Base-by-base conservation (phyloP, 179 eudicot species). In the Gypsophila paniculata region DNA sequence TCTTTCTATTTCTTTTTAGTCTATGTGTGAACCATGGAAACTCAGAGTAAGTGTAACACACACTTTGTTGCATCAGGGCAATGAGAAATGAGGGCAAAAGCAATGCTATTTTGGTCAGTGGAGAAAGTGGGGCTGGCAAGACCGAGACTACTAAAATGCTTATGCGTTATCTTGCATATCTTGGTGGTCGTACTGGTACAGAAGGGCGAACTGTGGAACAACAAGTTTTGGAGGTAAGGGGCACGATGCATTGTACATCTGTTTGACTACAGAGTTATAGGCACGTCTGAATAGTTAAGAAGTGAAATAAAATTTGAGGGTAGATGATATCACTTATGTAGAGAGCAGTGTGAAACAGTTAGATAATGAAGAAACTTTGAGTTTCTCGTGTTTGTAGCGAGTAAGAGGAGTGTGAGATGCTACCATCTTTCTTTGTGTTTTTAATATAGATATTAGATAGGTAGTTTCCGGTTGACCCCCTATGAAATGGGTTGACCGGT, bases 61-160 rank as follows among this genome's bases (percentile, higher is more conserved):
- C 59, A 53, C 72, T 70, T 42, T 65, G 72, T 70, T 80, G 70
- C 57, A 52, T 62, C 79, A 94, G 99, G 89, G 94, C 86, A 67
- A 94, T 94, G 99, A 71, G 87, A 46, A 88, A 91, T 77, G 97
- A 91, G 72, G 87, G 90, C 15, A 91, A 86, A 83, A 91, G 93
- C 84, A 94, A 91, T 80, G 82, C 97, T 54, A 94, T 94, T 57
- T 74, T 94, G 72, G 99, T 94, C 48, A 94, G 99, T 77, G 99
- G 99, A 55, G 99, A 94, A 85, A 94, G 97, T 76, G 97, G 97
- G 55, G 96, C 99, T 6, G 99, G 99, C 59, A 94, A 94, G 82
- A 91, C 99, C 10, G 97, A 91, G 83, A 94, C 99, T 38, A 94
- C 99, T 66, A 94, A 94, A 83, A 91, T 91, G 96, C 94, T 91